phyloP scores from a whole-genome alignment of 192 early-diverging fungal species.

The Backusella macrospora region DNA sequence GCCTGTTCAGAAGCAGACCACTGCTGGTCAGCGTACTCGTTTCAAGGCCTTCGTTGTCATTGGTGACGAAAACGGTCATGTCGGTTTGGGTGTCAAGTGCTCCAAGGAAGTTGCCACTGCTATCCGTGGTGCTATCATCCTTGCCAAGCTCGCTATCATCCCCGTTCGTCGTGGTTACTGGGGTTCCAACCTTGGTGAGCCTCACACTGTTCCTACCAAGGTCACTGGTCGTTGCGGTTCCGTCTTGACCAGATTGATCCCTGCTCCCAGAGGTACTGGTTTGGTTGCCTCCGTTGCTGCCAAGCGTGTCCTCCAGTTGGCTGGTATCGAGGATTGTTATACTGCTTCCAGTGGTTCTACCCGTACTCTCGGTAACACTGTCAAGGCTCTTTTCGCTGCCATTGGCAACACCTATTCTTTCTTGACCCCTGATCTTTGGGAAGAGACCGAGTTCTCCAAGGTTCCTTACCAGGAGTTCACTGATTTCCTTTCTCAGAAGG shows the following conservation, averaged over 20 bases:
- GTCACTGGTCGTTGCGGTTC: slow-evolving; percentile 97
- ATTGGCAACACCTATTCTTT: slow-evolving; percentile 96
- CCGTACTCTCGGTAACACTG: slow-evolving; percentile 98
- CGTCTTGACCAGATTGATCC: slow-evolving; percentile 88
- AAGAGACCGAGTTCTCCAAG: slow-evolving; percentile 78
- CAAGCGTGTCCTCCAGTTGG: slow-evolving; percentile 96
- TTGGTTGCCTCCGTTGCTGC: slow-evolving; percentile 92
- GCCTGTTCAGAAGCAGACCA: slow-evolving; percentile 99
- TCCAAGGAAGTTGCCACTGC: slow-evolving; percentile 99
- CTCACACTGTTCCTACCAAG: slow-evolving; percentile 98
- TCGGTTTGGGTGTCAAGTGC: slow-evolving; percentile 99
- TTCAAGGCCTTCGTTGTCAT: slow-evolving; percentile 99
- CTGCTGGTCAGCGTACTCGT: slow-evolving; percentile 98
- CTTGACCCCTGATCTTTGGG: slow-evolving; percentile 97
- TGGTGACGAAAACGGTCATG: slow-evolving; percentile 96
- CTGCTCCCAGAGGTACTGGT: slow-evolving; percentile 99
- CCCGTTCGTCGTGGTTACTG: slow-evolving; percentile 99
- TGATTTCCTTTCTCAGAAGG: slow-evolving; percentile 50
- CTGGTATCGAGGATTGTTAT: slow-evolving; percentile 98
- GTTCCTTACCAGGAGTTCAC: slow-evolving; percentile 26
- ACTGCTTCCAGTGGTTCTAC: slow-evolving; percentile 95
- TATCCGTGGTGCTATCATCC: slow-evolving; percentile 97
- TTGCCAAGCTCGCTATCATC: slow-evolving; percentile 98
- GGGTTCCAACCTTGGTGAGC: slow-evolving; percentile 93
- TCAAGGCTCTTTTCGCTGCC: slow-evolving; percentile 98